Conservation (phyloP, 257 asterid genomes). For the Oldenlandia corymbosa region DNA sequence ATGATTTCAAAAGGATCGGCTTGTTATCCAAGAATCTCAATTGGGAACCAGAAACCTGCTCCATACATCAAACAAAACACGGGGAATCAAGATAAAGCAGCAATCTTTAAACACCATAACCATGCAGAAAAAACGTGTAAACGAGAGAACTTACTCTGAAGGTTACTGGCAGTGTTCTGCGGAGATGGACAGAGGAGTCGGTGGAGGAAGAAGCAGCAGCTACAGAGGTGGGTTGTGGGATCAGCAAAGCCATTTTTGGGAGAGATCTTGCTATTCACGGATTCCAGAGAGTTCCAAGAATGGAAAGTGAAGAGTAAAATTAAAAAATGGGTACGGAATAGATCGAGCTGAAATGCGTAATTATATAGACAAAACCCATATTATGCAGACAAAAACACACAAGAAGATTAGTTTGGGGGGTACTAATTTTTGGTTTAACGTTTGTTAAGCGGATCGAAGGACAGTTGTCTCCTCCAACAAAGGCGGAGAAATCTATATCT, state of each 20-base stretch:
- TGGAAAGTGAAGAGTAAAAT: neutral
- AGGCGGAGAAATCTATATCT: slow-evolving; percentile 36
- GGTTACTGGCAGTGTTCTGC: slow-evolving; percentile 3
- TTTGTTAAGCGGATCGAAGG: slow-evolving; percentile 24
- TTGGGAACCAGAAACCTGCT: slow-evolving; percentile 36
- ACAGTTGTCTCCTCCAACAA: slow-evolving; percentile 35
- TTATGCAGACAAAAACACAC: neutral
- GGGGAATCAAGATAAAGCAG: slow-evolving; percentile 16
- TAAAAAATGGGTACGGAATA: neutral
- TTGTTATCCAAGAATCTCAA: slow-evolving; percentile 33
- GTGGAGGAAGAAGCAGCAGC: slow-evolving; percentile 6
- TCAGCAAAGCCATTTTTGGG: slow-evolving; percentile 23
- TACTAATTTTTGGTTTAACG: slow-evolving; percentile 2
- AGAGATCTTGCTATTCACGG: slow-evolving; percentile 17
- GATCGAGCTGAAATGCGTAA: neutral
- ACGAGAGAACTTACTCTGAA: slow-evolving; percentile 4
- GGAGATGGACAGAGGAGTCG: slow-evolving; percentile 13
- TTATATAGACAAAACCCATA: neutral
- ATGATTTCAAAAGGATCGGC: slow-evolving; percentile 34
- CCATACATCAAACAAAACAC: slow-evolving; percentile 6
- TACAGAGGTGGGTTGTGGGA: slow-evolving; percentile 15
- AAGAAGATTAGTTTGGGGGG: slow-evolving; percentile 8
- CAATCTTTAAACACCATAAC: neutral
- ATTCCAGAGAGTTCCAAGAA: too few relatives aligned
- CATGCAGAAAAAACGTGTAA: neutral